These are phyloP conservation scores for Paecilomyces variotii DNA, from an alignment of 2,329 filamentous ascomycete species.

Conservation along the genomic window DNA sequence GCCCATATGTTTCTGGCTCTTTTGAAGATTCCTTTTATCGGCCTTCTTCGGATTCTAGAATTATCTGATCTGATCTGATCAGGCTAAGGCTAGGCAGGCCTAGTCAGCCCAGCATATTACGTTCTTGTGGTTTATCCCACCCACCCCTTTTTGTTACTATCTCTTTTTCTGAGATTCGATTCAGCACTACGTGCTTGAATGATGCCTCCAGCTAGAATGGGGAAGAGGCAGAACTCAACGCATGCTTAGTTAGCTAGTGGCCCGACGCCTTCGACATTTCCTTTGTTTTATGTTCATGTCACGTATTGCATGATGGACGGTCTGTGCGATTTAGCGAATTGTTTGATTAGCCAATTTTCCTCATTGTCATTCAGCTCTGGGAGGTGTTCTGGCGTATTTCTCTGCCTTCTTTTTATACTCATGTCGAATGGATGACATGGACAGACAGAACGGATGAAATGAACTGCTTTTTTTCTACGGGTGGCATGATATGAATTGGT, in stretches of 20 bases:
- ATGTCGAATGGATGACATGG: not conserved
- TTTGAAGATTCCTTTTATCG: not conserved
- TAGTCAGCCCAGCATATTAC: constrained; percentile 1
- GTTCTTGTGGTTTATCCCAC: not conserved
- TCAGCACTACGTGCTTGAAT: not conserved
- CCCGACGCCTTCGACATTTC: constrained; percentile 10
- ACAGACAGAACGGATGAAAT: not conserved
- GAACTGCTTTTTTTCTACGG: constrained; percentile 1
- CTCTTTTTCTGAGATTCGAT: not conserved
- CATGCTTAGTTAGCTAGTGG: constrained; percentile 5
- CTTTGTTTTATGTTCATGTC: constrained; percentile 13
- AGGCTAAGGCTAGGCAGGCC: constrained; percentile 7
- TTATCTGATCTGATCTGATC: not conserved
- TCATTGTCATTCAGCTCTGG: not conserved
- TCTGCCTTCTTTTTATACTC: not conserved
- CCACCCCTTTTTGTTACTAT: not conserved
- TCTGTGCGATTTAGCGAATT: constrained; percentile 4
- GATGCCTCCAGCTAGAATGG: not conserved
- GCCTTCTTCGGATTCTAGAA: not conserved
- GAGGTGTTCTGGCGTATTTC: not conserved
- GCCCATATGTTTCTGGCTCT: not conserved
- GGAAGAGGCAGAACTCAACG: constrained; percentile 6
- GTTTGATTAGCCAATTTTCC: constrained; percentile 3
- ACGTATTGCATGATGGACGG: not conserved
- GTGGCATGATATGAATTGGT: constrained; percentile 11